Evolutionary conservation across 495 filamentous ascomycete species (phyloP).

Genomic region (Aspergillus campestris): DNA sequence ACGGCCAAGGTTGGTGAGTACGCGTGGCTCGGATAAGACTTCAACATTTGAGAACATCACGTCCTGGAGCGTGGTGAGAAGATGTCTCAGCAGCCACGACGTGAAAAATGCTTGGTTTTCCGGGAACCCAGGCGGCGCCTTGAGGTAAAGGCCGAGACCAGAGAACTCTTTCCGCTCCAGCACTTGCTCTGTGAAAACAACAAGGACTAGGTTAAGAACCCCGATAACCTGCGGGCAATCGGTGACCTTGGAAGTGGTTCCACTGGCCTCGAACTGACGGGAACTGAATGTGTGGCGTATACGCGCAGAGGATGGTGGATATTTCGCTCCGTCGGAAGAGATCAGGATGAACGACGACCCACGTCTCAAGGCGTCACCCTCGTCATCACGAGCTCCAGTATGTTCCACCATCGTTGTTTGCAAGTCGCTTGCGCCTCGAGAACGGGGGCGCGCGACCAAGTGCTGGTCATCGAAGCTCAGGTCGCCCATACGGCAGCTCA

Average conservation of each 20-base stretch:
- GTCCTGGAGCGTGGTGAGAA: constrained; percentile 61
- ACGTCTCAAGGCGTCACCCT: constrained; percentile 53
- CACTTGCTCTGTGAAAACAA: constrained; percentile 75
- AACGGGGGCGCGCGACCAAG: constrained; percentile 69
- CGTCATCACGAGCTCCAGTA: constrained; percentile 34
- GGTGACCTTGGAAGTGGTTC: constrained; percentile 23
- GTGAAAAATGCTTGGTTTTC: constrained; percentile 94
- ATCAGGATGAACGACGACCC: constrained; percentile 87
- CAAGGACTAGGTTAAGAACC: constrained; percentile 64
- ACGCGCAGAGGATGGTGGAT: constrained; percentile 48
- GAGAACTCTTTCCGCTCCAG: constrained; percentile 80
- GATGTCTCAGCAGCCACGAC: constrained; percentile 73
- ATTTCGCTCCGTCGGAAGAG: constrained; percentile 54
- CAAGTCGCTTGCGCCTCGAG: constrained; percentile 54
- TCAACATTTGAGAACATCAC: constrained; percentile 61
- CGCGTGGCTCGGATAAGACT: constrained; percentile 67
- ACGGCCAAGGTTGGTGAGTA: constrained; percentile 76
- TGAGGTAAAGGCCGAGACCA: constrained; percentile 81
- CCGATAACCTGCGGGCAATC: constrained; percentile 66
- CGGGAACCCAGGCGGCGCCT: constrained; percentile 81
- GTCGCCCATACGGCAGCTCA: constrained; percentile 66
- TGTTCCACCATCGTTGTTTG: constrained; percentile 58
- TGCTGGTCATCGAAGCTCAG: constrained; percentile 81
- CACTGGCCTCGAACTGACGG: constrained; percentile 22
- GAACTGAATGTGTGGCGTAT: constrained; percentile 50